Percentiles rank a stretch among this genome's conserved stretches.
These are phyloP conservation scores for Entelexis sorbosivorans DNA, from an alignment of 1,139 yeast species.

Conservation along the genomic window DNA sequence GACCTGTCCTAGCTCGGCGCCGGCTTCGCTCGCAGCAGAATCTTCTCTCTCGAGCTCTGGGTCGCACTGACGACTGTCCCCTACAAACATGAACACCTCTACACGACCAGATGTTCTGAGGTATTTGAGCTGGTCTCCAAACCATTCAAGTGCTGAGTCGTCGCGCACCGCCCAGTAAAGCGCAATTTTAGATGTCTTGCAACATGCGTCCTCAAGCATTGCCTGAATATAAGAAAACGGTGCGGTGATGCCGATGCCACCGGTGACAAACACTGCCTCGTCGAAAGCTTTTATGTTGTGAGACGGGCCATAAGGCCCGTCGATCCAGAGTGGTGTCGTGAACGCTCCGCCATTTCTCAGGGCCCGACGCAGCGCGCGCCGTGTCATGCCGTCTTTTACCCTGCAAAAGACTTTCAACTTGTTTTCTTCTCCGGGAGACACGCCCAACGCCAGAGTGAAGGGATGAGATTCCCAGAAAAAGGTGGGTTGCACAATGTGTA, in stretches of 20 bases:
- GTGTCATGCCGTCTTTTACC: background rate
- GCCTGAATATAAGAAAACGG: background rate
- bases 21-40: background rate
- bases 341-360: background rate
- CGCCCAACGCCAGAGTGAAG: background rate
- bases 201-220: background rate
- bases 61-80: too few relatives aligned
- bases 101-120: too few relatives aligned
- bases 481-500: background rate
- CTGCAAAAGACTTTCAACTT: background rate
- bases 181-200: constrained; percentile 30
- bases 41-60: too few relatives aligned
- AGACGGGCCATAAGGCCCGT: background rate
- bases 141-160: too few relatives aligned
- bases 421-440: background rate
- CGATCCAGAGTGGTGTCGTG: background rate
- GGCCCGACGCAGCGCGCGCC: background rate
- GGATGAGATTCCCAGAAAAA: background rate
- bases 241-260: background rate
- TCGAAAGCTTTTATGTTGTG: background rate
- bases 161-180: too few relatives aligned
- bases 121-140: too few relatives aligned
- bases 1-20: background rate
- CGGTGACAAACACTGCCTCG: background rate
- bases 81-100: too few relatives aligned